phyloP scores from a whole-genome alignment of 1,139 yeast species.

The Geotrichum carabidarum region DNA sequence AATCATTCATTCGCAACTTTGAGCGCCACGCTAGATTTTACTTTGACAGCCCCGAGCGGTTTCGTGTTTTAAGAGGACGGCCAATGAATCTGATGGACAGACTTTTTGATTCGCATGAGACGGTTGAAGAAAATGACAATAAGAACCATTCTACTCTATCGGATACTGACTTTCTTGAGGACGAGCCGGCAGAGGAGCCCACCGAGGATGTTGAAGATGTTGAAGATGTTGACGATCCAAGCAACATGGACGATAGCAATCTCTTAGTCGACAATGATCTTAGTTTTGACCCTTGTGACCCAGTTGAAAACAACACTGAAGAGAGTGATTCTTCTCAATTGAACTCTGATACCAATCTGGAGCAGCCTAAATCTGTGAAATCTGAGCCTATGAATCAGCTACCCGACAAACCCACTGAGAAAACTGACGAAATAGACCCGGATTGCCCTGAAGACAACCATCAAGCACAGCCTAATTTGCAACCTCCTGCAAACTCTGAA shows the following conservation, averaged over 20 bases:
- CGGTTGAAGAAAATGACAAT: background rate
- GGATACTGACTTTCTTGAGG: background rate
- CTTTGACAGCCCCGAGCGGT: slow-evolving; percentile 16
- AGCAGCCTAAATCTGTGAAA: too few species aligned
- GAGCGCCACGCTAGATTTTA: slow-evolving; percentile 9
- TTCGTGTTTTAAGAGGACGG: background rate
- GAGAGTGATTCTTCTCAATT: too few species aligned
- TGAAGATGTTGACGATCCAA: background rate
- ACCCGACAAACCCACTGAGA: too few species aligned
- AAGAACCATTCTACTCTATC: background rate
- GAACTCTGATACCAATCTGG: too few species aligned
- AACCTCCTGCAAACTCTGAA: background rate
- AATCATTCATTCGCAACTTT: background rate
- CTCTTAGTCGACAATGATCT: background rate
- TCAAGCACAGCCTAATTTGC: too few species aligned
- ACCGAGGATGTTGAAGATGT: background rate
- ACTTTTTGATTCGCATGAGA: slow-evolving; percentile 11
- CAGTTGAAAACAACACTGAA: too few species aligned
- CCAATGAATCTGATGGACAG: background rate
- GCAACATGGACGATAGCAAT: background rate
- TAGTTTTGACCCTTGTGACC: too few species aligned
- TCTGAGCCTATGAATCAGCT: too few species aligned
- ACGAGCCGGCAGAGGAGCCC: background rate
- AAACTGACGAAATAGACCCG: too few species aligned
- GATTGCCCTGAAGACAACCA: too few species aligned